These are phyloP conservation scores for Brassica incana DNA, from an alignment of 345 rosid genomes.

Conservation along the genomic window DNA sequence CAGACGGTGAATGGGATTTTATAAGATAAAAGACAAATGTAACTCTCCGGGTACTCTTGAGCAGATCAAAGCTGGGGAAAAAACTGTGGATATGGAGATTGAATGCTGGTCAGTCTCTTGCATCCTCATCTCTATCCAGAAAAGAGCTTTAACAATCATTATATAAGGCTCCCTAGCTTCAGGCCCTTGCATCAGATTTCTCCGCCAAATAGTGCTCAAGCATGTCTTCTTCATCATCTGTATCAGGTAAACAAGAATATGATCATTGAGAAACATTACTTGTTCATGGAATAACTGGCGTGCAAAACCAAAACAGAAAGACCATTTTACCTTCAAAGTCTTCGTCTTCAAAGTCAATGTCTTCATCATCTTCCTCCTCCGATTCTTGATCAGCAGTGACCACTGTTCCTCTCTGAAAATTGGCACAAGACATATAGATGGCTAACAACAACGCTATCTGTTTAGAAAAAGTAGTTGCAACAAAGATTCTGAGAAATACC, in stretches of 20 bases:
- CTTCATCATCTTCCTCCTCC: constrained; percentile 85
- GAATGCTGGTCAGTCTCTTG: constrained; percentile 22
- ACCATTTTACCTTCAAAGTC: constrained; percentile 78
- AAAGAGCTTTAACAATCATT: constrained; percentile 11
- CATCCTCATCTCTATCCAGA: constrained; percentile 25
- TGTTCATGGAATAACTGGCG: background rate
- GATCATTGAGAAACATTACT: constrained; percentile 6
- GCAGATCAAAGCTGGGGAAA: constrained; percentile 28
- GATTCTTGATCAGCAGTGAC: constrained; percentile 51
- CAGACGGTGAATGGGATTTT: background rate
- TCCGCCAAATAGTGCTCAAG: constrained; percentile 91
- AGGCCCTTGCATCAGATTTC: constrained; percentile 70
- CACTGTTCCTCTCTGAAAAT: constrained; percentile 73
- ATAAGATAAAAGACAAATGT: constrained; percentile 12
- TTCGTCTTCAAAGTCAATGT: constrained; percentile 82
- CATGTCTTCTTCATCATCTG: constrained; percentile 96
- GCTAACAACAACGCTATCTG: background rate
- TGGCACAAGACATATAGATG: background rate
- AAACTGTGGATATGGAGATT: constrained; percentile 26
- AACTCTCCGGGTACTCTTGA: constrained; percentile 17
- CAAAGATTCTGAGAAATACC: constrained; percentile 40
- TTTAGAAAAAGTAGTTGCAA: background rate
- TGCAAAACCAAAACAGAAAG: constrained; percentile 14
- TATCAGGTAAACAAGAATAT: background rate
- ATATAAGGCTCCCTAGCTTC: constrained; percentile 34